Conservation (phyloP, 495 filamentous ascomycete species). For the Friedmanniomyces simplex region DNA sequence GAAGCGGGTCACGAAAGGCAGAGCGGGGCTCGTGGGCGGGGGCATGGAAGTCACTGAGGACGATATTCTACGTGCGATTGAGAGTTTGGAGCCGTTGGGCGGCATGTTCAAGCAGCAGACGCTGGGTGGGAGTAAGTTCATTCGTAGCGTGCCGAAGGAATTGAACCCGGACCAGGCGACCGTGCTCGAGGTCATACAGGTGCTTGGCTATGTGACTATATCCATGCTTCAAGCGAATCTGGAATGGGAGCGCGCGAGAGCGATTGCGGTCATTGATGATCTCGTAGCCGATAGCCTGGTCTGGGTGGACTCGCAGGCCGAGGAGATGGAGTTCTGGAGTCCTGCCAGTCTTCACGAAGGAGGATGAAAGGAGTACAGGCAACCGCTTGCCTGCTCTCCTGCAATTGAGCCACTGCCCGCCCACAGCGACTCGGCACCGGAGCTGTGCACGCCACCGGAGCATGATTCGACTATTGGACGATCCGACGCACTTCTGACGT, state of each 20-base stretch:
- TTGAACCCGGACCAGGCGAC: constrained; percentile 88
- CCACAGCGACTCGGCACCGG: no score
- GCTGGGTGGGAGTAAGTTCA: constrained; percentile 75
- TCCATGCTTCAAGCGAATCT: constrained; percentile 91
- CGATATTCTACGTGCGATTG: constrained; percentile 83
- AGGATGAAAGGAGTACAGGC: constrained; percentile 2
- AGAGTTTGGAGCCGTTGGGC: constrained; percentile 76
- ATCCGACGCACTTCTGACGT: no score
- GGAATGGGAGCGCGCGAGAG: constrained; percentile 71
- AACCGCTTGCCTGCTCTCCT: no score
- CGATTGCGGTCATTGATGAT: constrained; percentile 83
- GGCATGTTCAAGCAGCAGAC: constrained; percentile 73
- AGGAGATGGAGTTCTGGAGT: constrained; percentile 93
- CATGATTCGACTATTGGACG: no score
- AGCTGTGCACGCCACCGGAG: no score
- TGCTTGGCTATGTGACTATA: constrained; percentile 79
- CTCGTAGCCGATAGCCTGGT: constrained; percentile 83
- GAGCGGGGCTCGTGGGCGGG: constrained; percentile 42
- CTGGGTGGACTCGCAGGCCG: constrained; percentile 82
- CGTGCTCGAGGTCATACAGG: constrained; percentile 76
- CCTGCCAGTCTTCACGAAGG: constrained; percentile 51
- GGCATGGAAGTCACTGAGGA: constrained; percentile 70
- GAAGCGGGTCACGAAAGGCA: constrained; percentile 58
- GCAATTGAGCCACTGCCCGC: no score
- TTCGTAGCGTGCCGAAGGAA: constrained; percentile 90